Evolutionary conservation across 495 filamentous ascomycete genomes (phyloP), one percentile per base, ranked within the genome.

Genomic region (Aspergillus sclerotiicarbonarius): DNA sequence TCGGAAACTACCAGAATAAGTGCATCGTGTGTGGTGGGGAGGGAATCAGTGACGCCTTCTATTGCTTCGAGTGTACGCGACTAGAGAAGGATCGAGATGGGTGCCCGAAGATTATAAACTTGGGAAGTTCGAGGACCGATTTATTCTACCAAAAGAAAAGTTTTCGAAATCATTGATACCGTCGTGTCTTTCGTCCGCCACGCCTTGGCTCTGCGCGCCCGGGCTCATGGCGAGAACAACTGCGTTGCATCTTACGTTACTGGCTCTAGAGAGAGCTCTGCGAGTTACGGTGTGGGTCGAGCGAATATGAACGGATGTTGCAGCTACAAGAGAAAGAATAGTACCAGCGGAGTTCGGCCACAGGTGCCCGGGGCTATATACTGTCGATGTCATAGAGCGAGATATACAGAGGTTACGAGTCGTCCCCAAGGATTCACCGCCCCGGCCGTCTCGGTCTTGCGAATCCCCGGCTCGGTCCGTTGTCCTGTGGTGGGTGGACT

Each of bases 1-100:
- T 99, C 73, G 94, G 94, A 66, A 99, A 99, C 79, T 99, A 98
- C 77, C 94, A 98, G 79, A 99, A 99, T 76, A 99, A 99, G 71
- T 99, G 94, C 69, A 91, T 98, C 25, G 94, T 99, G 21, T 99
- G 94, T 73, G 94, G 94, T 75, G 94, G 94, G 61, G 94, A 99
- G 79, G 94, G 94, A 15, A 99, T 99, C 71, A 93, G 89, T 37
- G 94, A 99, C 70, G 94, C 94, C n/a, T 98, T 99, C 76, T 99
- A 99, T 78, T 99, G 94, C 81, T 98, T 96, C 69, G 95, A 99
- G 71, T 99, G 94, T 72, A 99, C 94, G 50, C 87, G 94, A 13
- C 75, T 99, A 2, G 94, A 99, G 73, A 98, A 98, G 74, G 94
- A 99, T 70, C 82, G 94, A 54, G 94, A 99, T 67, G 94, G 94